Evolutionary conservation across 1,284 basidiomycete species (phyloP), one percentile per base, ranked within the genome.

Genomic region (Sphagnurus paluster): DNA sequence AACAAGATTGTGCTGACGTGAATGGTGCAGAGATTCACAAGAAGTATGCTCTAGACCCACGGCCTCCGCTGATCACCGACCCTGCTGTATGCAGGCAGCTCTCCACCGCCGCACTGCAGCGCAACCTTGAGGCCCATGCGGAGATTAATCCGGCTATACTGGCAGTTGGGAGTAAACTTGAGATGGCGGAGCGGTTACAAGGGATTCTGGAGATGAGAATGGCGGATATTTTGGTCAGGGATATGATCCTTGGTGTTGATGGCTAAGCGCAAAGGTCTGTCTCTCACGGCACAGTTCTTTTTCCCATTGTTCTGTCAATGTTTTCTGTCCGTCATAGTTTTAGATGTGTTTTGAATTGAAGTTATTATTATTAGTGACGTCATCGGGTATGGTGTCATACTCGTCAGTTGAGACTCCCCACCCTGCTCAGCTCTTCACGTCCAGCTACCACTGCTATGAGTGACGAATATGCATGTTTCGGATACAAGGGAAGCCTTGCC

Each of bases 71-170:
- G 23, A 71, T 83, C 46, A 61, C 60, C 10, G 66, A 74, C 42
- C 73, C 79, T 4, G 51, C 55, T 5, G 52, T 65, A 7, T 78
- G 75, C 50, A 39, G 56, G 7, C 55, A 62, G 4, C 67, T 84
- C 9, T 74, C 77, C 9, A 49, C 58, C 5, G 62, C 66, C 0
- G 79, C 76, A 0, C 64, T 85, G 24, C 71, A 72, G 53, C 67
- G 74, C 13, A 85, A 85, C 56, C 70, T 86, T 5, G 63, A 65
- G 14, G 81, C 72, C 1, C 82, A 85, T 56, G 65, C 70, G 13
- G 57, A 45, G 2, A 55, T 52, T 19, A 72, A 75, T 44, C 54
- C 64, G 19, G 50, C 52, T 6, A 67, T 76, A 24, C 14, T 67
- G 25, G 56, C 66, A 0, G 54, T 60, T 24, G 74, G 73, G 0